phyloP scores from a whole-genome alignment of 2,329 filamentous ascomycete genomes.

The Cadophora sp. region DNA sequence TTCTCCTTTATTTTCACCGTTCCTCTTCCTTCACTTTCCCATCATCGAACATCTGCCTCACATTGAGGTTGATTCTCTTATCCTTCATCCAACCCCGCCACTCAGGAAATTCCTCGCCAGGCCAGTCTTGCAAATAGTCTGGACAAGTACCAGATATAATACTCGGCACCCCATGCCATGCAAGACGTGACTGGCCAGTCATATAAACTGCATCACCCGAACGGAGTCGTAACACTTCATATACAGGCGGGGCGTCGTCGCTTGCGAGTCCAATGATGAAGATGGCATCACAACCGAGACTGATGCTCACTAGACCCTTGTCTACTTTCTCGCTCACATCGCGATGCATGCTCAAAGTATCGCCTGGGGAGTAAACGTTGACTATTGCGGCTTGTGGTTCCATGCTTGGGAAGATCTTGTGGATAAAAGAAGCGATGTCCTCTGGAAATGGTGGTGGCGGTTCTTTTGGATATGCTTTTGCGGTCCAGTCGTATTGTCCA shows the following conservation, averaged over 20 bases:
- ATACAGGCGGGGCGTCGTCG: constrained; percentile 38
- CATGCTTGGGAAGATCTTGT: constrained; percentile 76
- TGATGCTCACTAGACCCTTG: constrained; percentile 81
- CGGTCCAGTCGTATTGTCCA: constrained; percentile 96
- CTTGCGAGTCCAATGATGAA: constrained; percentile 77
- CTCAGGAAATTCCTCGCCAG: constrained; percentile 55
- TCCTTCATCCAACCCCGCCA: constrained; percentile 89
- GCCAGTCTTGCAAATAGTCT: constrained; percentile 76
- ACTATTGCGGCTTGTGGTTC: constrained; percentile 88
- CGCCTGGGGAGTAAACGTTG: constrained; percentile 89
- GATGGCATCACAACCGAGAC: constrained; percentile 86
- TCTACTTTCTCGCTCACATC: constrained; percentile 89
- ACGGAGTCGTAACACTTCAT: constrained; percentile 69
- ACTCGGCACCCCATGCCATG: constrained; percentile 95
- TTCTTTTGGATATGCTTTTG: constrained; percentile 78
- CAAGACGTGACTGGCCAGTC: constrained; percentile 80
- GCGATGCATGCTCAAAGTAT: constrained; percentile 90
- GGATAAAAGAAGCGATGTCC: constrained; percentile 74
- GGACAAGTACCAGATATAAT: constrained; percentile 84
- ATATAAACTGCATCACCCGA: constrained; percentile 94
- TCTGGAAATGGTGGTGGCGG: constrained; percentile 73
- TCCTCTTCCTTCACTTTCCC: constrained; percentile 42
- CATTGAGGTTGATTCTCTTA: constrained; percentile 91
- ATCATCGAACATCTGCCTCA: constrained; percentile 75
- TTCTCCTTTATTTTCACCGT: not conserved